A percentile compares a stretch with the other conserved stretches of the same genome.
These are phyloP conservation scores for Aspergillus persii DNA, from an alignment of 2,329 filamentous ascomycete genomes.

Conservation along the genomic window DNA sequence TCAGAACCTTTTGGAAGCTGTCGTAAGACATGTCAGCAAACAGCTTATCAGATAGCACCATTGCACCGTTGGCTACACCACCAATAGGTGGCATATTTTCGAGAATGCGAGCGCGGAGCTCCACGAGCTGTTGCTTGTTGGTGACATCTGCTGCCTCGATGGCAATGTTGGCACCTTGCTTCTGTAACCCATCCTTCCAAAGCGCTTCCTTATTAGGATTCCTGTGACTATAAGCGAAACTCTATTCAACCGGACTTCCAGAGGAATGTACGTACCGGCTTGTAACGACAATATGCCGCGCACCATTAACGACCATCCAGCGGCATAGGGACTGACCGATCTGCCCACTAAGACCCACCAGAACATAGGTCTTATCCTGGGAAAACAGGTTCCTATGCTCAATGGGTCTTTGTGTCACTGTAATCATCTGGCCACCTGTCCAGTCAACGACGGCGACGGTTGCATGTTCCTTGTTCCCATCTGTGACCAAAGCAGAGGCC, in stretches of 20 bases:
- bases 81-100: slow-evolving; percentile 20
- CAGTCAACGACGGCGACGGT: slow-evolving; percentile 2
- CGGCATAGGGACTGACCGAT: slow-evolving; percentile 29
- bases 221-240: slow-evolving; percentile 1
- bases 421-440: slow-evolving; percentile 7
- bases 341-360: slow-evolving; percentile 30
- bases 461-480: slow-evolving; percentile 1
- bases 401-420: slow-evolving; percentile 8
- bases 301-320: slow-evolving; percentile 33
- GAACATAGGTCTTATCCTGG: slow-evolving; percentile 29
- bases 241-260: slow-evolving; percentile 8
- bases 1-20: slow-evolving; percentile 6
- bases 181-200: slow-evolving; percentile 5
- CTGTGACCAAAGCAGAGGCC: slow-evolving; percentile 2
- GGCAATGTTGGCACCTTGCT: slow-evolving; percentile 7
- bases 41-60: slow-evolving; percentile 19
- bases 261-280: slow-evolving; percentile 22
- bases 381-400: slow-evolving; percentile 16
- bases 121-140: slow-evolving; percentile 3
- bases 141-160: slow-evolving; percentile 7
- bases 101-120: slow-evolving; percentile 7
- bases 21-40: slow-evolving; percentile 15
- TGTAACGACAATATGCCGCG: slow-evolving; percentile 27
- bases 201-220: slow-evolving; percentile 4
- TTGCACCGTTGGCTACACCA: slow-evolving; percentile 25